phyloP scores from a whole-genome alignment of 2,329 filamentous ascomycete genomes.

The Diaporthe sp. region DNA sequence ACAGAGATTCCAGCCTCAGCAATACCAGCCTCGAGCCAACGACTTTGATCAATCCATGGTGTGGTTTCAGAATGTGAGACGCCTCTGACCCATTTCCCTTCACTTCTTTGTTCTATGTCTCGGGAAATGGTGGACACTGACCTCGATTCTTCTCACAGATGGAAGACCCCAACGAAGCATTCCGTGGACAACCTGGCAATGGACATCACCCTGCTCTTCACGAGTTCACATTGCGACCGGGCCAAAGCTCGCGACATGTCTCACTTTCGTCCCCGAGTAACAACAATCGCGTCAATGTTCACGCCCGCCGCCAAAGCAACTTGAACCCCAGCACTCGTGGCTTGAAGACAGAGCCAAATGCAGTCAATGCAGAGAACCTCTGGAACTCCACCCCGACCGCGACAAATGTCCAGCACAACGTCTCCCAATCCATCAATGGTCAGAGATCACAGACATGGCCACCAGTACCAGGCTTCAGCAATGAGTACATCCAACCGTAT shows the following conservation, averaged over 20 bases:
- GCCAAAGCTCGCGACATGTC: neutral
- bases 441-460: neutral
- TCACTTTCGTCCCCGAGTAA: neutral
- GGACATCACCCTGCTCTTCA: neutral
- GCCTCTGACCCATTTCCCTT: neutral
- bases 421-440: neutral
- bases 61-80: constrained; percentile 27
- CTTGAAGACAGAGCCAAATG: neutral
- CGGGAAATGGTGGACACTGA: constrained; percentile 3
- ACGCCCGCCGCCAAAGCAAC: neutral
- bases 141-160: neutral
- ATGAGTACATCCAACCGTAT: neutral
- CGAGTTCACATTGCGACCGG: no score
- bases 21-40: neutral
- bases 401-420: neutral
- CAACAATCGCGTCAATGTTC: neutral
- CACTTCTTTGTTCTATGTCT: constrained; percentile 19
- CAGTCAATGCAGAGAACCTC: rapidly evolving
- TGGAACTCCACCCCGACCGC: neutral
- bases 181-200: neutral
- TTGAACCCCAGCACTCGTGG: neutral
- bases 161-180: constrained; percentile 16
- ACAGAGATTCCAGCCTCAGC: neutral
- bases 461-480: neutral
- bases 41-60: constrained; percentile 9